Conservation (phyloP, 345 rosid genomes). For the Clausena lansium region DNA sequence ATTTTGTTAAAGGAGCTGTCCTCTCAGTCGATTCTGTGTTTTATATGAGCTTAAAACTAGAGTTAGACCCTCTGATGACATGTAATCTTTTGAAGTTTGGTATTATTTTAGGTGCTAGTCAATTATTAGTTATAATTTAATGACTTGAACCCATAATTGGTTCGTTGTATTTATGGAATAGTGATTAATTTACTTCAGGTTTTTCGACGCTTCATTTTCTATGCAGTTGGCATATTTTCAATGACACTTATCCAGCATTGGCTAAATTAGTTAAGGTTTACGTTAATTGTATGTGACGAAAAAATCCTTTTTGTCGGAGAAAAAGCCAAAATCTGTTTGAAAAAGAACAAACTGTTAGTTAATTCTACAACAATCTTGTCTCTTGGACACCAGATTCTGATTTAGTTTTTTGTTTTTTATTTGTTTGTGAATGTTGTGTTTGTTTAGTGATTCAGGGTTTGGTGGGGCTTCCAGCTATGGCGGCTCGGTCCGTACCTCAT, state of each 20-base stretch:
- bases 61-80: neutral
- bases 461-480: conserved; percentile 75
- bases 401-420: neutral
- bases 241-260: neutral
- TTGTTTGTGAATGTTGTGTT: conserved; percentile 17
- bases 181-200: neutral
- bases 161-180: neutral
- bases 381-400: neutral
- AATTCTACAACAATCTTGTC: neutral
- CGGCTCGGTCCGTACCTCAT: conserved; percentile 45
- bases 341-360: neutral
- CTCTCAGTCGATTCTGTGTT: neutral
- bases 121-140: too few species aligned
- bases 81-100: neutral
- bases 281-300: too few species aligned
- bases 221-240: neutral
- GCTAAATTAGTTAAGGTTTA: neutral
- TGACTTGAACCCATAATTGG: neutral
- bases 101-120: neutral
- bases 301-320: neutral
- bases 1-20: neutral
- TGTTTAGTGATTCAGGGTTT: conserved; percentile 84
- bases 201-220: neutral
- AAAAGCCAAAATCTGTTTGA: neutral
- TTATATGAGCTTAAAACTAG: neutral